These are phyloP conservation scores for Cutaneotrichosporon sp. DNA, from an alignment of 1,284 basidiomycete species.

Conservation along the genomic window DNA sequence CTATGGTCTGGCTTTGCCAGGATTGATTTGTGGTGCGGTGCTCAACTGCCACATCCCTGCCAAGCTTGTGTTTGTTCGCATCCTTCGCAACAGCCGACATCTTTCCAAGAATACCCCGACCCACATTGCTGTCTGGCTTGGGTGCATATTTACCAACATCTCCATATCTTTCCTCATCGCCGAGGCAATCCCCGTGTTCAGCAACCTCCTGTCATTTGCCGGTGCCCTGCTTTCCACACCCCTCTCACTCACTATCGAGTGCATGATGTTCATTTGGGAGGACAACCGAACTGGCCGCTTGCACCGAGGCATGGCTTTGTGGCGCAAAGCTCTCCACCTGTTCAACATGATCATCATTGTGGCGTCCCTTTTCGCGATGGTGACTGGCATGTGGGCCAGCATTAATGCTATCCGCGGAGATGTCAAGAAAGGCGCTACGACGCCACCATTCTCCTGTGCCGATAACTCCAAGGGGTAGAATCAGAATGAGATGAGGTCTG, in stretches of 20 bases:
- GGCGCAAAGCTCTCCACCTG: constrained; percentile 14
- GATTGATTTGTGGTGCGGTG: constrained; percentile 31
- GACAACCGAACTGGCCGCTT: constrained; percentile 11
- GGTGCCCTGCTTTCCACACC: constrained; percentile 23
- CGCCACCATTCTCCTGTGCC: constrained; percentile 23
- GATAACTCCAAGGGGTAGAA: constrained; percentile 17
- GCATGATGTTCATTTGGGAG: constrained; percentile 33
- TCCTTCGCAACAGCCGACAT: constrained; percentile 57
- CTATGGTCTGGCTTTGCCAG: constrained; percentile 41
- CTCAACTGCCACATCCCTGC: constrained; percentile 48
- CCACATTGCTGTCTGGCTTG: constrained; percentile 49
- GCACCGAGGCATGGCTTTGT: constrained; percentile 1
- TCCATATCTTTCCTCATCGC: constrained; percentile 16
- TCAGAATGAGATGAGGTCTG: too few relatives aligned
- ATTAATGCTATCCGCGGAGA: constrained; percentile 20
- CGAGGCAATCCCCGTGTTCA: constrained; percentile 24
- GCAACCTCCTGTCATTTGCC: constrained; percentile 24
- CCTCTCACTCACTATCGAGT: constrained; percentile 14
- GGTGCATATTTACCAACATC: constrained; percentile 41
- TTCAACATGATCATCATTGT: constrained; percentile 27
- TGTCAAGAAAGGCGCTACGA: constrained; percentile 9
- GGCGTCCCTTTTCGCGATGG: constrained; percentile 26
- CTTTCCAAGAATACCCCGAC: constrained; percentile 56
- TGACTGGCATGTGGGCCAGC: constrained; percentile 28
- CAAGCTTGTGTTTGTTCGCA: constrained; percentile 59